A percentile compares a stretch with the other conserved stretches of the same genome.
phyloP scores from a whole-genome alignment of 768 basidiomycete genomes.

The Austroboletus eburneus region DNA sequence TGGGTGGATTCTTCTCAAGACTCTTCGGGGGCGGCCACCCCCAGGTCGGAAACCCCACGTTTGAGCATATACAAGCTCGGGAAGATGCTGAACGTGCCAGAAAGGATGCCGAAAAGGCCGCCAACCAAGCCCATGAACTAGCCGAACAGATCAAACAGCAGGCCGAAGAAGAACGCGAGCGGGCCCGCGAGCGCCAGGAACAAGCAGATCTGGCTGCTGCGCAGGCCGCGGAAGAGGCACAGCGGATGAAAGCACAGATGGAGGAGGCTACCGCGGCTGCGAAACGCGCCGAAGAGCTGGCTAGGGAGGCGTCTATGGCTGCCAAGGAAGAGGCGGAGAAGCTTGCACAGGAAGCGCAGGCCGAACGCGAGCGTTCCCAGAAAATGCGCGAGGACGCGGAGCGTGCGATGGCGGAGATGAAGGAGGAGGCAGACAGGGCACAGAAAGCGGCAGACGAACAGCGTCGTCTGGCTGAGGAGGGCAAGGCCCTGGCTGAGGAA shows the following conservation, averaged over 20 bases:
- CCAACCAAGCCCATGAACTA: neutral
- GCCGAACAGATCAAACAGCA: neutral
- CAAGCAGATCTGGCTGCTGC: slow-evolving; percentile 2
- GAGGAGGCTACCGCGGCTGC: slow-evolving; percentile 1
- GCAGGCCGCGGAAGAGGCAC: slow-evolving; percentile 10
- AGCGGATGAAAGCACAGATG: slow-evolving; percentile 8
- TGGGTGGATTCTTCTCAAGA: no score
- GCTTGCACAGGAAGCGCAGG: slow-evolving; percentile 4
- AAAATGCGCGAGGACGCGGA: slow-evolving; percentile 5
- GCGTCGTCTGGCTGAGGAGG: slow-evolving; percentile 8
- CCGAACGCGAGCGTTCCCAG: slow-evolving; percentile 4
- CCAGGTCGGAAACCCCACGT: slow-evolving; percentile 8
- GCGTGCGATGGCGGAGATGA: slow-evolving; percentile 2
- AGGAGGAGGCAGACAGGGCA: slow-evolving; percentile 8
- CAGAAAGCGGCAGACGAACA: slow-evolving; percentile 11
- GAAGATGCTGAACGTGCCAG: slow-evolving; percentile 3
- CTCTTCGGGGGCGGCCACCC: no score
- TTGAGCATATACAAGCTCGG: slow-evolving; percentile 5
- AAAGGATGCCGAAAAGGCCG: slow-evolving; percentile 2
- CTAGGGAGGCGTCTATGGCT: slow-evolving; percentile 1
- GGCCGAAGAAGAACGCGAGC: slow-evolving; percentile 7
- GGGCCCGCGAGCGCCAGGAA: slow-evolving; percentile 3
- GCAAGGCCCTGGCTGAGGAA: no score
- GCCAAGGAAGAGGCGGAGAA: slow-evolving; percentile 4
- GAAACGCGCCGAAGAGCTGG: slow-evolving; percentile 1